Base-by-base conservation (phyloP, 805 yeast species). In the Nakazawaea ernobii region DNA sequence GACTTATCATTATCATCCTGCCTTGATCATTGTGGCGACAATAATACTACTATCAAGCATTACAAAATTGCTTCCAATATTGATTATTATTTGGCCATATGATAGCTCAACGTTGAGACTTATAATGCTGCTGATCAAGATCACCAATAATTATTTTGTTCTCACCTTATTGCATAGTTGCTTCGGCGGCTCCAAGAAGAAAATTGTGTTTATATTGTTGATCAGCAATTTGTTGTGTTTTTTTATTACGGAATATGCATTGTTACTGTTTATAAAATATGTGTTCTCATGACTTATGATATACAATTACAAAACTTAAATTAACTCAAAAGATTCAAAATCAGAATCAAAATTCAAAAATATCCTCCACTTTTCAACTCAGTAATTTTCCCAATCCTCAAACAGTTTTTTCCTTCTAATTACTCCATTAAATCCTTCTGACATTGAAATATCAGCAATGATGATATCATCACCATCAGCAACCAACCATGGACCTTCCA, bases 61-160 rank as follows among this genome's bases (percentile, higher is more conserved):
- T 0, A 83, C 92, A 35, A 88, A 86, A 59, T 70, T 92, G 20
- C 83, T 92, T 52, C 99, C 99, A 0, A 84, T 94, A 15, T 71
- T 94, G 32, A 92, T 92, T 91, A 70, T 94, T 30, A 92, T 94
- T 32, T 94, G 99, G 99, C 94, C 96, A 0, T 94, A 94, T 59
- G 97, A 94, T 59, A 77, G 86, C n/a, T 71, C 84, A 1, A 71
- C 84, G 3, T 83, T 66, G 35, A 59, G 62, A 37, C 51, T 65
- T 33, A 66, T 69, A 1, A 56, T 67, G 49, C 15, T 32, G 11
- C 32, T 49, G 36, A 49, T 45, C 43, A 24, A 38, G 29, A 32
- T 45, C 35, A 45, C 47, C 32, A 35, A 43, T 17, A 43, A 48
- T 26, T 48, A 39, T 15, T 48, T 48, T 24, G 44, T 48, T 17